Evolutionary conservation across 371 early-diverging fungal genomes (phyloP).

Genomic region (Coemansia linderi): DNA sequence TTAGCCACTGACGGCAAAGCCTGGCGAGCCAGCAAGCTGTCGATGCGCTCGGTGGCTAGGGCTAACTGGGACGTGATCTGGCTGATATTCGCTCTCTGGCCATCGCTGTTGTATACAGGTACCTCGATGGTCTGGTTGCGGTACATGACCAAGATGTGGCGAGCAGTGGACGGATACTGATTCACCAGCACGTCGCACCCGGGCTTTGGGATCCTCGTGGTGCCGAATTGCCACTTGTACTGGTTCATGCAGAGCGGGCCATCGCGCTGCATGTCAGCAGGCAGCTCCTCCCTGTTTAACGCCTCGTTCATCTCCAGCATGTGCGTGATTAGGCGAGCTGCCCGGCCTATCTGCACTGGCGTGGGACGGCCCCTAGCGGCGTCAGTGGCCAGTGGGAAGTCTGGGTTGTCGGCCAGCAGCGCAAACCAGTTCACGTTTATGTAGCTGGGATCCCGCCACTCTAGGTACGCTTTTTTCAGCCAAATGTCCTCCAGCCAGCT

Average conservation of each 20-base stretch:
- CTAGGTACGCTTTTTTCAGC: slow-evolving; percentile 88
- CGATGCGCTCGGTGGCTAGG: slow-evolving; percentile 64
- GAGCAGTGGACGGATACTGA: slow-evolving; percentile 69
- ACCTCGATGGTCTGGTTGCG: slow-evolving; percentile 81
- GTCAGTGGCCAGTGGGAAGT: slow-evolving; percentile 52
- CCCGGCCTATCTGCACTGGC: slow-evolving; percentile 73
- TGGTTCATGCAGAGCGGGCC: slow-evolving; percentile 90
- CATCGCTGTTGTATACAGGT: slow-evolving; percentile 69
- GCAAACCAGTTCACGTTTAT: slow-evolving; percentile 91
- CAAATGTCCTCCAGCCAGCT: slow-evolving; percentile 90
- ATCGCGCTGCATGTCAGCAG: slow-evolving; percentile 71
- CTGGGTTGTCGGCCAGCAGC: slow-evolving; percentile 66
- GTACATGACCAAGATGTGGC: slow-evolving; percentile 81
- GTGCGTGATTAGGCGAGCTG: slow-evolving; percentile 71
- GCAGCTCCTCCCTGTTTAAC: slow-evolving; percentile 70
- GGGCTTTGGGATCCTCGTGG: slow-evolving; percentile 71
- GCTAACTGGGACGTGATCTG: slow-evolving; percentile 69
- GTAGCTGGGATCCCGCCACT: slow-evolving; percentile 78
- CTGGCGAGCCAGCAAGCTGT: slow-evolving; percentile 53
- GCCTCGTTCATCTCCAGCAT: slow-evolving; percentile 72
- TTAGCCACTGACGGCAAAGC: slow-evolving; percentile 33
- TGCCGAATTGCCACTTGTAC: slow-evolving; percentile 81
- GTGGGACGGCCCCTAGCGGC: slow-evolving; percentile 63
- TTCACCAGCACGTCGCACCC: slow-evolving; percentile 70
- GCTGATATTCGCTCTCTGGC: slow-evolving; percentile 65